Evolutionary conservation across 73 alveolate genomes (phyloP), one percentile per base, ranked within the genome.

Genomic region (Symbiodinium pilosum): DNA sequence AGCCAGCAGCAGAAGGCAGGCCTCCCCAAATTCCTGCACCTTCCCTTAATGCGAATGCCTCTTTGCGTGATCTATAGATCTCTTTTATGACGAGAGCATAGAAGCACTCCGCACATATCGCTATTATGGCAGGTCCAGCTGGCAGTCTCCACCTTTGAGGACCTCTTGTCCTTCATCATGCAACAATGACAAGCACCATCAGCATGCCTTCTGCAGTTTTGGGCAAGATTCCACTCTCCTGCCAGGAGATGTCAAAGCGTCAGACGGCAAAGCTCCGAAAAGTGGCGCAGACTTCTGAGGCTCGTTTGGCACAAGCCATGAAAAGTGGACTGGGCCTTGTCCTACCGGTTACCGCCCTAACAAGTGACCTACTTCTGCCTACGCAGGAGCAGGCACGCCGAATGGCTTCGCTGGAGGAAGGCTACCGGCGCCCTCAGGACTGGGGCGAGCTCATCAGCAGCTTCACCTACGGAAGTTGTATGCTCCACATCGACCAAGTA

Each of bases 91-190:
- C 87, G 30, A 28, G 41, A 5, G 51, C 4, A 47, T 47, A 47
- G 59, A 14, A 47, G 59, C 14, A 14, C 59, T 9, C 14, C 6
- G 59, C 21, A 14, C 59, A 47, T 47, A 47, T 6, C 21, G 59
- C 59, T 6, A 14, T 6, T 47, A 6, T 14, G 59, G 59, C 18
- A 86, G 94, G 94, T 87, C 44, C 94, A 87, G 69, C 59, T 87
- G 94, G 94, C 94, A 3, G 94, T 87, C 39, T 87, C 94, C 69
- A 87, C 94, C 56, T 87, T 87, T 4, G 94, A 87, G 94, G 94
- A 64, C 18, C 81, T 28, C 1, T 2, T n/a, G 34, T 3, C 81
- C 41, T 6, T 26, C 59, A 6, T 47, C 59, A 47, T 14, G 14
- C 59, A 9, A n/a, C 4, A n/a, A 54, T 30, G 73, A 54, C 6